Conservation (phyloP, 768 basidiomycete genomes). For the Coprinellus micaceus region DNA sequence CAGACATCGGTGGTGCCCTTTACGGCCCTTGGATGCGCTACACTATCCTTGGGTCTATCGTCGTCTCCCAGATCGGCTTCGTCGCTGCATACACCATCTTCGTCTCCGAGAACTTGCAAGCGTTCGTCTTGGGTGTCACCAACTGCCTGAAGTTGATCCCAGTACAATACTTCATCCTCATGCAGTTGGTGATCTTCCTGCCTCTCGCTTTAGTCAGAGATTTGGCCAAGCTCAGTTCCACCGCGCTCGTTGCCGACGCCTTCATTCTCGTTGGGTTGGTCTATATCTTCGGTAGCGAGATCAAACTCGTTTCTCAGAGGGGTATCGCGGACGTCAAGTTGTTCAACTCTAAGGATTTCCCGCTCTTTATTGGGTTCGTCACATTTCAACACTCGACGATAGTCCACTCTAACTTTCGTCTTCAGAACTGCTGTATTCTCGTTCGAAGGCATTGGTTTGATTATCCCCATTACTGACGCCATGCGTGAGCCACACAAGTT, state of each 20-base stretch:
- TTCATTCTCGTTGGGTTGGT: conserved; percentile 89
- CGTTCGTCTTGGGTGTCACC: conserved; percentile 80
- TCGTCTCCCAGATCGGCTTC: conserved; percentile 87
- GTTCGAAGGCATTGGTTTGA: conserved; percentile 95
- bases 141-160: conserved; percentile 66
- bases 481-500: conserved; percentile 96
- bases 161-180: conserved; percentile 76
- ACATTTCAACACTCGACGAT: neutral
- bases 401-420: conserved; percentile 4
- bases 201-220: conserved; percentile 89
- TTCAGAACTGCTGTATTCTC: conserved; percentile 93
- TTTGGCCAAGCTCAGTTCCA: conserved; percentile 89
- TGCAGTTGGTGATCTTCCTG: conserved; percentile 82
- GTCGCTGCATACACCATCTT: conserved; percentile 93
- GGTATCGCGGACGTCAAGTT: conserved; percentile 78
- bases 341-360: conserved; percentile 89
- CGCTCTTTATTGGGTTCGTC: conserved; percentile 84
- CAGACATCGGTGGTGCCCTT: conserved; percentile 89
- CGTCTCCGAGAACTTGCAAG: conserved; percentile 85
- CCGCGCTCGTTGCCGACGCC: conserved; percentile 88
- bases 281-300: conserved; percentile 87
- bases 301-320: conserved; percentile 55
- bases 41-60: conserved; percentile 81
- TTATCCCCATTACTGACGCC: conserved; percentile 95
- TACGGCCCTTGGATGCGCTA: conserved; percentile 95